Conservation (phyloP, 169 alveolate species). For the Besnoitia besnoiti region DNA sequence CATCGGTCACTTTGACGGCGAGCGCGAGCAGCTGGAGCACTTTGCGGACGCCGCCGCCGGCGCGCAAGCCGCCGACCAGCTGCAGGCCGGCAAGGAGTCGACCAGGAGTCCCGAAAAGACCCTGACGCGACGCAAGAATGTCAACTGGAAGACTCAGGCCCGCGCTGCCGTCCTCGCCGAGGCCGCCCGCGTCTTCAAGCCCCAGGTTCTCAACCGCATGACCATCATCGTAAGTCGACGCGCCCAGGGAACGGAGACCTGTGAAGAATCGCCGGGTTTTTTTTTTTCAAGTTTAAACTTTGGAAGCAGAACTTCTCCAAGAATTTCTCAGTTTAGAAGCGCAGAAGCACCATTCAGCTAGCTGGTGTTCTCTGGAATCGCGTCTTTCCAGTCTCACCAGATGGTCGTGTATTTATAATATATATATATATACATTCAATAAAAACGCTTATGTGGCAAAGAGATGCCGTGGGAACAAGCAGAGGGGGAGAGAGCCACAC, state of each 20-base stretch:
- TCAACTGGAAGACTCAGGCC: neutral
- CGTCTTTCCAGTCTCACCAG: too few relatives aligned
- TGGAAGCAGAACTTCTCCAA: too few relatives aligned
- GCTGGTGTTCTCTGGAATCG: too few relatives aligned
- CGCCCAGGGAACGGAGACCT: neutral
- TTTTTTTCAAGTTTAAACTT: too few relatives aligned
- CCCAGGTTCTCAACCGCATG: conserved; percentile 19
- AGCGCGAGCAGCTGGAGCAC: neutral
- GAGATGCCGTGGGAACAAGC: too few relatives aligned
- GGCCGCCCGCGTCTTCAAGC: conserved; percentile 31
- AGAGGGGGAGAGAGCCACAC: too few relatives aligned
- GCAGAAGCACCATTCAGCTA: too few relatives aligned
- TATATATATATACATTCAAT: too few relatives aligned
- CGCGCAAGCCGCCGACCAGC: neutral
- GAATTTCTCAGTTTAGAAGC: too few relatives aligned
- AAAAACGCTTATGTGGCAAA: too few relatives aligned
- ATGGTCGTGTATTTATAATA: too few relatives aligned
- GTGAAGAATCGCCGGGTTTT: too few relatives aligned
- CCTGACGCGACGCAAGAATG: neutral
- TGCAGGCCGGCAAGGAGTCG: neutral
- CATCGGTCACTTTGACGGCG: conserved; percentile 26
- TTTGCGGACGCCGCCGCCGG: conserved; percentile 1
- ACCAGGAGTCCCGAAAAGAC: neutral
- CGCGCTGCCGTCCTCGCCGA: neutral
- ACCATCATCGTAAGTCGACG: neutral